Evolutionary conservation across 2,329 filamentous ascomycete genomes (phyloP).

Genomic region (Dothidotthia symphoricarpi): DNA sequence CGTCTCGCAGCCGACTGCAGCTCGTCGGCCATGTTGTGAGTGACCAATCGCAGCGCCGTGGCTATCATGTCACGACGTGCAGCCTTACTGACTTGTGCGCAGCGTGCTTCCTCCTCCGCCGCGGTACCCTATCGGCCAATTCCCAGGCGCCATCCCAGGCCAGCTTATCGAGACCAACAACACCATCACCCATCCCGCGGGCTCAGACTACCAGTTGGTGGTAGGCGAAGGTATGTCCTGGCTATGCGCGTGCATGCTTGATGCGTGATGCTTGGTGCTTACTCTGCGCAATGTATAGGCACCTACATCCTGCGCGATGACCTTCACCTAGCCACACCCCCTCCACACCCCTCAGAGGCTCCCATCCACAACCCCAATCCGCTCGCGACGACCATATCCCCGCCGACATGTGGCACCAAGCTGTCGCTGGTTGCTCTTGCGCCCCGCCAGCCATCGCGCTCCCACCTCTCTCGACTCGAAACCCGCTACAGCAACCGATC

Average conservation of each 20-base stretch:
- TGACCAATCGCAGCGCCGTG: slow-evolving; percentile 27
- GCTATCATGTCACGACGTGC: slow-evolving; percentile 16
- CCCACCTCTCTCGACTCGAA: slow-evolving; percentile 43
- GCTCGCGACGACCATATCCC: slow-evolving; percentile 77
- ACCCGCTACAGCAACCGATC: slow-evolving; percentile 45
- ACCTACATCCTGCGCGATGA: slow-evolving; percentile 90
- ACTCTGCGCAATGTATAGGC: slow-evolving; percentile 52
- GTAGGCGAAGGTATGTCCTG: slow-evolving; percentile 76
- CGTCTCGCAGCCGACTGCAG: too few relatives aligned
- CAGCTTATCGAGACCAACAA: slow-evolving; percentile 95
- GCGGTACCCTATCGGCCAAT: slow-evolving; percentile 74
- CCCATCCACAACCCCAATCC: slow-evolving; percentile 86
- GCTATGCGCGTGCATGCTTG: background rate
- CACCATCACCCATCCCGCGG: slow-evolving; percentile 73
- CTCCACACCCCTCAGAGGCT: slow-evolving; percentile 91
- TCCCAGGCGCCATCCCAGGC: slow-evolving; percentile 69
- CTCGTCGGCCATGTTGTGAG: slow-evolving; percentile 44
- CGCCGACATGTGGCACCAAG: slow-evolving; percentile 82
- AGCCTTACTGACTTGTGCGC: slow-evolving; percentile 26
- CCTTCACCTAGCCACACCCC: slow-evolving; percentile 86
- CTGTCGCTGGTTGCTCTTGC: slow-evolving; percentile 74
- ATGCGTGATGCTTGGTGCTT: slow-evolving; percentile 10
- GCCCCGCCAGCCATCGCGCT: slow-evolving; percentile 47
- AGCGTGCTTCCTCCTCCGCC: slow-evolving; percentile 77
- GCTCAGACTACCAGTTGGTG: slow-evolving; percentile 83